phyloP scores from a whole-genome alignment of 2,329 filamentous ascomycete species.

The Corinectria fuckeliana region DNA sequence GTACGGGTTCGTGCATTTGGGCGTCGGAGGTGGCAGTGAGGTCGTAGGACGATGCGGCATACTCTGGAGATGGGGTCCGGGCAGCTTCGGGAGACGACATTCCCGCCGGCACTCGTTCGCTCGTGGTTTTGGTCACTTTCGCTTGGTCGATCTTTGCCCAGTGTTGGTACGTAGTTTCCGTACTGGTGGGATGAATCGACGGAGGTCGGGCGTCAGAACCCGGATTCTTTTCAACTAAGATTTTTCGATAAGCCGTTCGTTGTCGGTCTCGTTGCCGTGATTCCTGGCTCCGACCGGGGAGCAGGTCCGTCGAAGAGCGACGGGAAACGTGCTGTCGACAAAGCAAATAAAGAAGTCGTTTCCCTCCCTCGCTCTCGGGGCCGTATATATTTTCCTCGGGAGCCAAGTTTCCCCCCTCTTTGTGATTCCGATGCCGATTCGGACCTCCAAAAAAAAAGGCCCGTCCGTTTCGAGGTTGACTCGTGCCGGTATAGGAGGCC shows the following conservation, averaged over 20 bases:
- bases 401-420: constrained; percentile 9
- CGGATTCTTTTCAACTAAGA: neutral
- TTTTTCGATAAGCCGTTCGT: neutral
- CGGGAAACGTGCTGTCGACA: constrained; percentile 18
- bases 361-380: constrained; percentile 10
- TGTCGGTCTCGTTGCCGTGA: neutral
- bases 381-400: neutral
- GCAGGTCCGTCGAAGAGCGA: constrained; percentile 15
- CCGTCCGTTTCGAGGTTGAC: constrained; percentile 14
- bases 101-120: constrained; percentile 26
- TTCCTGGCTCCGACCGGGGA: constrained; percentile 15
- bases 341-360: constrained; percentile 7
- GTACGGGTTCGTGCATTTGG: constrained; percentile 41
- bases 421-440: constrained; percentile 12
- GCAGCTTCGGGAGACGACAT: constrained; percentile 59
- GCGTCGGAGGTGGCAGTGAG: constrained; percentile 42
- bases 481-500: constrained; percentile 32
- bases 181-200: neutral
- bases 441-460: constrained; percentile 22
- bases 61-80: constrained; percentile 43
- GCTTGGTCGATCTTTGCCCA: neutral
- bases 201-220: neutral
- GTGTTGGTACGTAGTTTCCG: neutral
- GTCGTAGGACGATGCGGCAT: constrained; percentile 47
- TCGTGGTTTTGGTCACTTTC: constrained; percentile 9